Evolutionary conservation across 225 moss, liverwort and hornwort species (phyloP), one percentile per base, ranked within the genome.

Genomic region (Bryum argenteum): DNA sequence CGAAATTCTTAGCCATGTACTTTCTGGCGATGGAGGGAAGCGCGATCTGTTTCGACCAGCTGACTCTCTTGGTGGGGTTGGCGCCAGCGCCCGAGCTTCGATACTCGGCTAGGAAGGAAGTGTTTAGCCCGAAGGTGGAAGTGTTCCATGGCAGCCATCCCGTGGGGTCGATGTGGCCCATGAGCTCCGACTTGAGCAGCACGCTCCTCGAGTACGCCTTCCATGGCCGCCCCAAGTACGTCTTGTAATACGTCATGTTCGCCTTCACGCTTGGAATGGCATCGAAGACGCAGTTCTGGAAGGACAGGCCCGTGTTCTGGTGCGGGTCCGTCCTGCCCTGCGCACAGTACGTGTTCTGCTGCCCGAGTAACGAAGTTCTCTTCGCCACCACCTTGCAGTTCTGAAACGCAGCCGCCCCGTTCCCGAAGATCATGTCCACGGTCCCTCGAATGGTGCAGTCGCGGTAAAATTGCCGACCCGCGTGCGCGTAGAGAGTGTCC

Each of bases 191-290:
- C 66, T 74, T 71, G 50, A 89, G 20, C 24, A 79, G 67, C 2
- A 94, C 78, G 12, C 86, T 81, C 11, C 81, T 71, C 0, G 93
- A 88, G 63, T 83, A 91, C 0, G 55, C 12, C 53, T 91, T 89
- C 91, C 91, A 91, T 0, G 89, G 93, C 7, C 93, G 79, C 14
- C 89, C 93, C 44, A 94, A 18, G 28, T 75, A 91, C 1, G 81
- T 83, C 14, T 37, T 12, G 58, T 60, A 85, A 8, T 17, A 24
- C 14, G 77, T 37, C 1, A 53, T 12, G 65, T 65, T 64, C 67
- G 71, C 16, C 61, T 70, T 72, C 56, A 81, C 74, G 10, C 74
- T 83, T 1, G 70, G 20, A 0, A 83, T 85, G 51, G 78, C 86
- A 10, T 84, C 86, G 9, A 91, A 72, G 1, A 45, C 79, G 54